phyloP scores from a whole-genome alignment of 139 green algal genomes.

The Volvox africanus region DNA sequence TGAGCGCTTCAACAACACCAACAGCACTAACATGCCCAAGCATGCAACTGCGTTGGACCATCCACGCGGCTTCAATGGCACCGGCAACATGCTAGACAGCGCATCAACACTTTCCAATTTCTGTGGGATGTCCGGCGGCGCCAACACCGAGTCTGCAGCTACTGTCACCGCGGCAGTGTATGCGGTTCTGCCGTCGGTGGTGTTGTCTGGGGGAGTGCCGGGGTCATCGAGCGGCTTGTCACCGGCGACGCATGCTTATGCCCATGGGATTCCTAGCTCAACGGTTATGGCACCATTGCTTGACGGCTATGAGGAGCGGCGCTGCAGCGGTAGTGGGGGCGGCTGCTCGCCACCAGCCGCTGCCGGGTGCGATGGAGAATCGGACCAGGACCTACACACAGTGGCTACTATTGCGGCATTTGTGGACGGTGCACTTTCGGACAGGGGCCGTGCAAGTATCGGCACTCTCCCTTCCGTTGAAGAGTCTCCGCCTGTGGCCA shows the following conservation, averaged over 20 bases:
- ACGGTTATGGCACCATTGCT: neutral
- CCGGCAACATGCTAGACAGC: neutral
- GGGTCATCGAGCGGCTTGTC: neutral
- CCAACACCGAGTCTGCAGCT: neutral
- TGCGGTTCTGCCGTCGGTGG: constrained; percentile 17
- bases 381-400: neutral
- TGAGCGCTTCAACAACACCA: neutral
- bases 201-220: neutral
- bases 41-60: neutral
- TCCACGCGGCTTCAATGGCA: neutral
- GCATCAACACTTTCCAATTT: neutral
- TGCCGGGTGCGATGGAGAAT: too few species aligned
- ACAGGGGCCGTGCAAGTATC: neutral
- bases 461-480: neutral
- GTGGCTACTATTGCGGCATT: neutral
- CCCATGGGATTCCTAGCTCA: too few species aligned
- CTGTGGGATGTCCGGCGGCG: neutral
- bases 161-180: constrained; percentile 1
- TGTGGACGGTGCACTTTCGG: neutral
- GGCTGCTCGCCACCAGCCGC: too few species aligned
- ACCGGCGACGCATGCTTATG: neutral
- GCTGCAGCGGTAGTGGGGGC: too few species aligned
- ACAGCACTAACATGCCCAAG: constrained; percentile 15
- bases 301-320: neutral
- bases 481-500: neutral